phyloP scores from a whole-genome alignment of 371 early-diverging fungal genomes.

The Mortierella sp. region DNA sequence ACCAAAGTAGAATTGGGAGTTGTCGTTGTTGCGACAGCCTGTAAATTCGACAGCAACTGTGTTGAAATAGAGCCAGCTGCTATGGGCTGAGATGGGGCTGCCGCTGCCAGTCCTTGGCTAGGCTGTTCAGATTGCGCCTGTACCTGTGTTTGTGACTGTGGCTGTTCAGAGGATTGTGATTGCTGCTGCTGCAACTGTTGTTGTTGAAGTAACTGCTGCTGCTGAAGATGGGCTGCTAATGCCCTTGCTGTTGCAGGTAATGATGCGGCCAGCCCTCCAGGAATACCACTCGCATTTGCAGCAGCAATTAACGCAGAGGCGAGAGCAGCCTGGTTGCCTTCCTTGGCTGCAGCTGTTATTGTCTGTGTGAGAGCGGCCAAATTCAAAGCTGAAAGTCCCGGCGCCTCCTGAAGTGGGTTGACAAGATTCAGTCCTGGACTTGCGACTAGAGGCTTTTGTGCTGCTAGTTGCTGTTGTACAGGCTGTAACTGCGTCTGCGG shows the following conservation, averaged over 20 bases:
- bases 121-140: constrained; percentile 6
- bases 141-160: constrained; percentile 9
- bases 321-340: constrained; percentile 43
- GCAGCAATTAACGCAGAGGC: constrained; percentile 48
- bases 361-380: constrained; percentile 45
- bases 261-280: constrained; percentile 43
- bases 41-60: constrained; percentile 15
- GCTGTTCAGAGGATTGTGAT: constrained; percentile 6
- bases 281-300: constrained; percentile 46
- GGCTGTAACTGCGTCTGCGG: background rate
- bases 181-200: constrained; percentile 31
- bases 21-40: constrained; percentile 15
- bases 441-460: constrained; percentile 1
- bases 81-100: background rate
- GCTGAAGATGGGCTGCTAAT: constrained; percentile 41
- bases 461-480: constrained; percentile 4
- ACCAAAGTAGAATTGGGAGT: background rate
- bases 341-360: constrained; percentile 42
- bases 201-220: constrained; percentile 28
- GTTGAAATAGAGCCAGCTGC: constrained; percentile 5
- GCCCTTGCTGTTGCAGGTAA: constrained; percentile 49
- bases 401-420: constrained; percentile 20
- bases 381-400: constrained; percentile 27
- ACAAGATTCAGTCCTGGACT: constrained; percentile 1
- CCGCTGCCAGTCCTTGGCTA: background rate